Base-by-base conservation (phyloP, 352 stramenopile species). In the Globisporangium nodosum region DNA sequence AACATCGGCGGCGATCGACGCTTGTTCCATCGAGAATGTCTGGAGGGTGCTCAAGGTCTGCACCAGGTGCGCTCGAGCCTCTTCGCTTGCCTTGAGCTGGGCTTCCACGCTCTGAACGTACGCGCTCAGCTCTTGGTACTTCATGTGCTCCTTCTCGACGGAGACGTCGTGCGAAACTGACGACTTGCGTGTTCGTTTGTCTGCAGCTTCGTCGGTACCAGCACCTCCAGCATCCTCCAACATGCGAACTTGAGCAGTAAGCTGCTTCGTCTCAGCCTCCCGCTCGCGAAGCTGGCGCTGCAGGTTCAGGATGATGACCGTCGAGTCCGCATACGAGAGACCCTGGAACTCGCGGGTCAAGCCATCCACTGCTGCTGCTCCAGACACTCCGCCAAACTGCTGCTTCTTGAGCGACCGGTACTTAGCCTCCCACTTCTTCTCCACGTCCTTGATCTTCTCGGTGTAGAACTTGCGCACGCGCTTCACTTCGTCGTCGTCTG, bases 341-440 rank as follows among this genome's bases (percentile, higher is more conserved):
- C 52, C 53, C 21, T 78, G 55, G 2, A 62, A 13, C 18, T 58
- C 45, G 5, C 50, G 40, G 16, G 24, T 60, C 37, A 30, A 31
- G 16, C 24, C 24, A 18, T n/a, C 42, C 51, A 50, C 24, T 43
- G 37, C 13, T 43, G 37, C 37, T 43, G 9, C 47, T 37, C 33
- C 33, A 9, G 33, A 37, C 3, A 16, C 43, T 21, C 63, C 64
- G 46, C 61, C 58, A 46, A 62, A 75, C 24, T 73, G 64, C 45
- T 85, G 76, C 53, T 82, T 86, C 31, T 73, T 74, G n/a, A 85
- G 45, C 11, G 75, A 60, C 4, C 74, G 71, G 57, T 85, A 85
- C 52, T 88, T 90, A 49, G 71, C 63, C 42, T 87, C 77, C 83
- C 78, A 91, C 54, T 87, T 90, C 39, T 69, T 70, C 65, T 92